Evolutionary conservation across 495 filamentous ascomycete species (phyloP), one percentile per base, ranked within the genome.

Genomic region (Aspergillus kassunensis): DNA sequence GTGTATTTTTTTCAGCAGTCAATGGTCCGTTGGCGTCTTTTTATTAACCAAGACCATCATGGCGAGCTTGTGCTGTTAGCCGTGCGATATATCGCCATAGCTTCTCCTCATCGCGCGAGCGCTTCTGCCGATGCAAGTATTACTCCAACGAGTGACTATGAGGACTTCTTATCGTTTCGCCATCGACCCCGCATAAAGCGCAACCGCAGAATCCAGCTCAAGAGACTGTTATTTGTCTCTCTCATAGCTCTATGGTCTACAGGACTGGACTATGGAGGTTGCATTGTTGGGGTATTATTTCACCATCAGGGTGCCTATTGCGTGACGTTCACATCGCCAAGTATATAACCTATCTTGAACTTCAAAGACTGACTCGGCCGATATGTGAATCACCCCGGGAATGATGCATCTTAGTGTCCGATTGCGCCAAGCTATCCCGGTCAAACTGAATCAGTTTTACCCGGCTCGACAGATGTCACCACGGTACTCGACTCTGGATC

Each of bases 151-250:
- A 27, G 21, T 16, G 33, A 1, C 18, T 9, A 7, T 3, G 15
- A 45, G 16, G 30, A 47, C 15, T 25, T 36, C 30, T 40, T 54
- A 47, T 54, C 51, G 21, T 58, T 62, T 64, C 61, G 61, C 56
- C 56, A 67, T 66, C 29, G 29, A 53, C 61, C 29, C 61, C 54
- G 57, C 51, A 47, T 37, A 49, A 51, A 55, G 36, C 55, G 56
- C 51, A 56, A 59, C 42, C 39, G 34, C 10, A n/a, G 25, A 24
- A 7, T 19, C 29, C 36, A 11, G 4, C 23, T 18, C 13, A 45
- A 9, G 27, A 45, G 25, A 27, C 16, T 31, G 12, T 39, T 7
- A 36, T 48, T 44, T 49, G 37, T 40, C 29, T 5, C 18, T 33
- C 2, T n/a, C 12, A 6, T 31, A 12, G 16, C 16, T 41, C 29